Base-by-base conservation (phyloP, 2,329 filamentous ascomycete genomes). In the Clarireedia hainanense region DNA sequence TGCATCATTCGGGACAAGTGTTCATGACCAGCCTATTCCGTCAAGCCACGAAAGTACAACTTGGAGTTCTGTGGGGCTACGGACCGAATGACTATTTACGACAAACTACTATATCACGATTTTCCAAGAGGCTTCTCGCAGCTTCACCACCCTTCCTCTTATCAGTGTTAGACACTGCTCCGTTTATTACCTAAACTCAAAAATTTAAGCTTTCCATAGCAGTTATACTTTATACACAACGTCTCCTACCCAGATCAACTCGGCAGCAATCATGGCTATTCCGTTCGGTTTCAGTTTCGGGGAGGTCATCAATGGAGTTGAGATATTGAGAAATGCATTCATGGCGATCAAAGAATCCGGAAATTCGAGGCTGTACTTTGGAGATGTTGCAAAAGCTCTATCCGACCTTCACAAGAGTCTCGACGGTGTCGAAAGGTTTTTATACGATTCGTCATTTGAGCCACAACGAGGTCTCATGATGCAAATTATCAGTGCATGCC, bases 271-370 rank as follows among this genome's bases (percentile, higher is more conserved):
- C 17, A 55, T 55, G 52, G 46, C 52, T 15, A 36, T 55, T 36
- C 52, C 52, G 36, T 55, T 55, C 39, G 52, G 52, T 24, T 50
- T 55, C 37, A 50, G 52, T 50, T 55, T 55, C 26, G 37, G 26
- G 6, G 52, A 55, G 47, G 52, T 55, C 12, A 55, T 55, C 26
- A 23, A 55, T 7, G 52, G 52, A 42, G 52, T 55, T 26, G 47
- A 26, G 17, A 50, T 50, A 17, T n/a, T 55, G 7, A 50, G 46
- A 50, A 36, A 55, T 4, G 46, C 47, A 26, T 55, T 55, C 46
- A 55, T 37, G 15, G 14, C 46, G 20, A 55, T 55, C 47, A 34
- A 26, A 36, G 47, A 55, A 15, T 50, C 52, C 26, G 39, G 30
- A 43, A 55, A 43, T 4, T 34, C 52, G 30, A 55, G 30, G 26